Evolutionary conservation across 345 rosid species (phyloP), one percentile per base, ranked within the genome.

Genomic region (Luvunga scandens): DNA sequence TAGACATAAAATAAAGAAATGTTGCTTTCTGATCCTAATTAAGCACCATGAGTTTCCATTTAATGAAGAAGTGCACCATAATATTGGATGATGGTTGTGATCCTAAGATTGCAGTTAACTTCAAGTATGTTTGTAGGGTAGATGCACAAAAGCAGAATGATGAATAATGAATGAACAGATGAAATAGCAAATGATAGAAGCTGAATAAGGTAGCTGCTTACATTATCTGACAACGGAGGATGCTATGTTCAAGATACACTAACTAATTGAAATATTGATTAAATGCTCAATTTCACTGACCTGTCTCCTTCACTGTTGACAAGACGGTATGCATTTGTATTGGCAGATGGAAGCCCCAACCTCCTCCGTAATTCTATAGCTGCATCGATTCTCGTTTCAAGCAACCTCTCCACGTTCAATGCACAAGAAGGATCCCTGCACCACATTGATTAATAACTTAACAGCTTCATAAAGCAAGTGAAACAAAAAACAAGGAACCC

Each of bases 291-390:
- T 62, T n/a, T 70, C 22, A 31, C 28, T n/a, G 57, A 92, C 98
- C 98, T 90, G 85, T 95, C 98, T 78, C 99, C 98, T 88, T 91
- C 97, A 56, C 97, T 90, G 71, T 91, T 93, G 39, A 92, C 88
- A 72, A 95, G 93, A 77, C 98, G 94, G 83, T 88, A 93, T 64
- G 96, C 92, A 82, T 91, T 89, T 34, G 98, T 95, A 68, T 45
- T 78, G 28, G 83, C 30, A 19, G 97, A 93, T 57, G 98, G 97
- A 74, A 95, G 87, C 66, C 92, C 92, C 83, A 95, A 82, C 75
- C 84, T 85, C 77, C 77, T 79, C 12, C 98, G 89, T 65, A 95
- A 78, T 50, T 89, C 78, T 24, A 81, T 55, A 48, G 99, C 94
- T 50, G 90, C 88, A 83, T 83, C n/a, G n/a, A 92, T 86, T 86